A percentile compares a stretch with the other conserved stretches of the same genome.
Evolutionary conservation across 257 asterid genomes (phyloP).

Genomic region (Scutellaria baicalensis): DNA sequence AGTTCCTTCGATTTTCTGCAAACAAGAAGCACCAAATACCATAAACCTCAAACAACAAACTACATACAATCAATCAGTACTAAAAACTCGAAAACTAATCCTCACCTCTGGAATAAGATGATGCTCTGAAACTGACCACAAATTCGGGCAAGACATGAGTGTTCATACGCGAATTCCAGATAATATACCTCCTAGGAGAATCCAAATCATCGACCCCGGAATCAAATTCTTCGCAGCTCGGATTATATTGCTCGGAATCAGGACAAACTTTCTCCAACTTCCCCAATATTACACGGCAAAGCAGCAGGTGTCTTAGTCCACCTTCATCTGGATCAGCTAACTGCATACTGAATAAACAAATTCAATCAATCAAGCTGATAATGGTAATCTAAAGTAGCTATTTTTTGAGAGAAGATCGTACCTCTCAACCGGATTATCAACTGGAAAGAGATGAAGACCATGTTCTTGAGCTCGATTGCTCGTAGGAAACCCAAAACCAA

Average conservation of each 20-base stretch:
- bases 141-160: slow-evolving; percentile 57
- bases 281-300: slow-evolving; percentile 61
- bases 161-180: slow-evolving; percentile 56
- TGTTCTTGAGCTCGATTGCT: slow-evolving; percentile 9
- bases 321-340: slow-evolving; percentile 32
- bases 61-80: not conserved
- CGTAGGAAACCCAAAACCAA: slow-evolving; percentile 34
- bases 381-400: too few relatives aligned
- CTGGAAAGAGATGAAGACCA: slow-evolving; percentile 36
- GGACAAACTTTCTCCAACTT: slow-evolving; percentile 30
- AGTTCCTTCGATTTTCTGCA: slow-evolving; percentile 17
- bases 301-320: slow-evolving; percentile 43
- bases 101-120: slow-evolving; percentile 27
- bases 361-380: not conserved
- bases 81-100: not conserved
- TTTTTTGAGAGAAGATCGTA: not conserved
- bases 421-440: slow-evolving; percentile 39
- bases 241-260: slow-evolving; percentile 30
- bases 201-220: slow-evolving; percentile 43
- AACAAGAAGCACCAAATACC: not conserved
- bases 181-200: slow-evolving; percentile 39
- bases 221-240: slow-evolving; percentile 48
- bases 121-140: slow-evolving; percentile 37
- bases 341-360: slow-evolving; percentile 31
- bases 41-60: not conserved